Percentiles rank a stretch among this genome's conserved stretches.
These are phyloP conservation scores for Eimeria zaria DNA, from an alignment of 169 alveolate species.

Conservation along the genomic window DNA sequence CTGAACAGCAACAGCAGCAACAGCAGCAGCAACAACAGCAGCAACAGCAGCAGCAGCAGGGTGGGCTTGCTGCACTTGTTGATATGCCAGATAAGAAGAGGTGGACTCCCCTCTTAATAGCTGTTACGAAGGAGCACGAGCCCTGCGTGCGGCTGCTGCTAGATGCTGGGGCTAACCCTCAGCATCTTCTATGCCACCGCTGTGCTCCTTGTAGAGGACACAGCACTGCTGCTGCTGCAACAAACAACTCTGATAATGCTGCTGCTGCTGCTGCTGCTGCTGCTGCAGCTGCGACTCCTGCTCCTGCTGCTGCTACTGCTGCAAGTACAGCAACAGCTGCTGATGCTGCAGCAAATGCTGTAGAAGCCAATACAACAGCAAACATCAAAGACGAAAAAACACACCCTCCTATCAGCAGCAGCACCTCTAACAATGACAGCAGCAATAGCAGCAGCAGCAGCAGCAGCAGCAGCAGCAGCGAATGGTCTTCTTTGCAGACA, in stretches of 20 bases:
- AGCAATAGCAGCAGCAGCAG: background rate
- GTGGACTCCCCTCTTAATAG: conserved; percentile 90
- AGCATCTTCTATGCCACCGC: conserved; percentile 86
- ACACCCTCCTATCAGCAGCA: background rate
- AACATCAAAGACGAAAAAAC: background rate
- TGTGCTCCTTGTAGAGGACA: conserved; percentile 89
- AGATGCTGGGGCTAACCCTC: conserved; percentile 86
- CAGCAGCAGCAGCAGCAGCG: conserved; percentile 12
- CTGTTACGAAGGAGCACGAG: conserved; percentile 87
- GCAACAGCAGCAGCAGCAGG: too few relatives aligned
- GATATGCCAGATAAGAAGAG: conserved; percentile 84
- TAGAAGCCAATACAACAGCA: background rate
- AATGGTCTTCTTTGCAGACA: conserved; percentile 46
- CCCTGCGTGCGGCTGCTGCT: conserved; percentile 87
- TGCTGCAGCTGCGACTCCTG: too few relatives aligned
- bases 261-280: too few relatives aligned
- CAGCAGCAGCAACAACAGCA: conserved; percentile 28
- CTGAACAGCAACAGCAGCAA: conserved; percentile 29
- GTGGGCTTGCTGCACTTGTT: conserved; percentile 25
- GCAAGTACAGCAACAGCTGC: background rate
- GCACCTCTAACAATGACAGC: background rate
- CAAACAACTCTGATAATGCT: background rate
- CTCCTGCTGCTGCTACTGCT: too few relatives aligned
- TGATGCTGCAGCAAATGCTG: conserved; percentile 35
- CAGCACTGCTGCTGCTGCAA: conserved; percentile 64